phyloP scores from a whole-genome alignment of 2,329 filamentous ascomycete species.

The Pyrenochaeta sp. region DNA sequence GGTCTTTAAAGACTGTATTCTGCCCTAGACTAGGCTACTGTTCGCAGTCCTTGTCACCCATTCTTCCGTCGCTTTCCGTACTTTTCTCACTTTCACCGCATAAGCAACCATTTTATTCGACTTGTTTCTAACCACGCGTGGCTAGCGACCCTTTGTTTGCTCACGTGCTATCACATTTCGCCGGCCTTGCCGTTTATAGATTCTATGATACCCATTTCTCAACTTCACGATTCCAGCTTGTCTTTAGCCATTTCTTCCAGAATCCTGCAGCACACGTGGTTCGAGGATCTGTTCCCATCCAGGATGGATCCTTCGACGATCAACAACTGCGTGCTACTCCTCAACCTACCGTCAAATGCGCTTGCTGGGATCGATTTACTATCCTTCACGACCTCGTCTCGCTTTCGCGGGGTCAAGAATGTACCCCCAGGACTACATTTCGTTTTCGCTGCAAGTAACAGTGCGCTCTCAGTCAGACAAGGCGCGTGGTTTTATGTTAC shows the following conservation, averaged over 20 bases:
- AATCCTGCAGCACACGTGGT: slow-evolving; percentile 46
- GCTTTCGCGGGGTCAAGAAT: slow-evolving; percentile 68
- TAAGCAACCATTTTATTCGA: neutral
- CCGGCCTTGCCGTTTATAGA: slow-evolving; percentile 21
- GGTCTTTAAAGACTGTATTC: neutral
- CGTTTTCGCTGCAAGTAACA: slow-evolving; percentile 66
- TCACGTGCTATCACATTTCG: slow-evolving; percentile 19
- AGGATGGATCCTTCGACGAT: slow-evolving; percentile 45
- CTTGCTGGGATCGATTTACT: slow-evolving; percentile 65
- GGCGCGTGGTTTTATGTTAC: slow-evolving; percentile 68
- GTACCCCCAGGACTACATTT: slow-evolving; percentile 68
- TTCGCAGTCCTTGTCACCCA: neutral
- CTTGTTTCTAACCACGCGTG: too few species aligned
- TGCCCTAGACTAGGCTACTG: neutral
- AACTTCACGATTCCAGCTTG: slow-evolving; percentile 19
- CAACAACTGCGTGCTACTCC: slow-evolving; percentile 51
- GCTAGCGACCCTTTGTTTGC: slow-evolving; percentile 5
- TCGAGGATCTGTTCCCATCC: slow-evolving; percentile 46
- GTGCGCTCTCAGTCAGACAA: slow-evolving; percentile 67
- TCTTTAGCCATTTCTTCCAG: slow-evolving; percentile 31
- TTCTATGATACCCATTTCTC: slow-evolving; percentile 27
- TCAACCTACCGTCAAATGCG: slow-evolving; percentile 56
- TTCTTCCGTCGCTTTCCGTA: neutral
- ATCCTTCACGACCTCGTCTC: slow-evolving; percentile 68
- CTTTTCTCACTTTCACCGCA: neutral